These are phyloP conservation scores for Akebia trifoliata DNA, from an alignment of 164 flowering plant species.

Conservation along the genomic window DNA sequence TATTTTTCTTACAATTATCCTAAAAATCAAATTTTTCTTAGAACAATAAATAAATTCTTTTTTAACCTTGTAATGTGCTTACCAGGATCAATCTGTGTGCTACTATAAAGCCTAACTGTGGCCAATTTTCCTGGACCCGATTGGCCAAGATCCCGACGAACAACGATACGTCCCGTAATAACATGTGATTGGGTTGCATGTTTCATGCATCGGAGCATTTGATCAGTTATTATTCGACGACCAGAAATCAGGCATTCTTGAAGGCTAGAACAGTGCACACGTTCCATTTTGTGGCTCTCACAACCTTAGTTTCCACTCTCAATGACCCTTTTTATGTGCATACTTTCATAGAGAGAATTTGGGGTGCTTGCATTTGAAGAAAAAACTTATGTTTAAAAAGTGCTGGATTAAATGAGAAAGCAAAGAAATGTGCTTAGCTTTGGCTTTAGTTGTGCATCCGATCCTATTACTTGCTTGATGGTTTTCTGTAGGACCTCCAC, in stretches of 20 bases:
- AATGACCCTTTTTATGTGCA: too few relatives aligned
- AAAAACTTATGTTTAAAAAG: slow-evolving; percentile 5
- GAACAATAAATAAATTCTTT: too few relatives aligned
- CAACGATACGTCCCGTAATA: slow-evolving; percentile 13
- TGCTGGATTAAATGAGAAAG: slow-evolving; percentile 12
- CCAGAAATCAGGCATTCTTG: slow-evolving; percentile 3
- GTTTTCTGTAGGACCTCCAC: too few relatives aligned
- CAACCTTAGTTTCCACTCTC: too few relatives aligned
- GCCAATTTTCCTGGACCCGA: slow-evolving; percentile 34
- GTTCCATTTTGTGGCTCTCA: slow-evolving; percentile 7
- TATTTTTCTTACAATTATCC: too few relatives aligned
- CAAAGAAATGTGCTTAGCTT: slow-evolving; percentile 11
- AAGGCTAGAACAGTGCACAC: slow-evolving; percentile 3
- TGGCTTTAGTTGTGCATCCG: slow-evolving; percentile 14
- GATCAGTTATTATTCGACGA: background rate
- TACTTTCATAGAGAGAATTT: too few relatives aligned
- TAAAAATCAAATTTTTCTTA: too few relatives aligned
- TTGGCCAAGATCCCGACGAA: slow-evolving; percentile 12
- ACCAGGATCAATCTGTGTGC: slow-evolving; percentile 32
- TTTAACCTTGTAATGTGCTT: slow-evolving; percentile 17
- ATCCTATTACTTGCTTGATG: slow-evolving; percentile 18
- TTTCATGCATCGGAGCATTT: background rate
- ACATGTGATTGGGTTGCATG: slow-evolving; percentile 1
- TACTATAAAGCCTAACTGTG: slow-evolving; percentile 35
- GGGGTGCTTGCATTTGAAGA: too few relatives aligned